Percentiles rank a stretch among this genome's conserved stretches.
Evolutionary conservation across 352 stramenopile genomes (phyloP).

Genomic region (Globisporangium rhizosaccharum): DNA sequence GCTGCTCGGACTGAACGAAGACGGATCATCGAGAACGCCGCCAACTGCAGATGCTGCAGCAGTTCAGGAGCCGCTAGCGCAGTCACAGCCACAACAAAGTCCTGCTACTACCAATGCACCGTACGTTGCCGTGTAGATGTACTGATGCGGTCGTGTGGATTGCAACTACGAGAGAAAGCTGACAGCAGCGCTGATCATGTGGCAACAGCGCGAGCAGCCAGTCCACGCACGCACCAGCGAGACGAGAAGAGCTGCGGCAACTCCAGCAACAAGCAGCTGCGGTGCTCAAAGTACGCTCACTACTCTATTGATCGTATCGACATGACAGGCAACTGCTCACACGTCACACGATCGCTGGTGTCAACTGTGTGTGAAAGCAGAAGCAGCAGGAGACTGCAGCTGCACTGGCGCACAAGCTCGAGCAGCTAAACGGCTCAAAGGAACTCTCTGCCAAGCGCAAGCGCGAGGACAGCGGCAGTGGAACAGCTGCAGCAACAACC

Average conservation of each 20-base stretch:
- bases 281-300: conserved; percentile 24
- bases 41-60: no score
- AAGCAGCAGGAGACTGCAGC: conserved; percentile 7
- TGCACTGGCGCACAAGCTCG: conserved; percentile 8
- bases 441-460: conserved; percentile 9
- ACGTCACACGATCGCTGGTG: background rate
- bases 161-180: background rate
- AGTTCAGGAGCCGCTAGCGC: background rate
- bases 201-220: background rate
- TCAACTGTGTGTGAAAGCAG: background rate
- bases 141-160: background rate
- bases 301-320: no score
- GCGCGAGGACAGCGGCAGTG: background rate
- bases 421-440: conserved; percentile 2
- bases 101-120: background rate
- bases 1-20: conserved; percentile 1
- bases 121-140: background rate
- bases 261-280: conserved; percentile 23
- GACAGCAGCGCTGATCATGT: background rate
- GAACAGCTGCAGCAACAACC: background rate
- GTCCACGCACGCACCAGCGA: background rate
- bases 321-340: background rate
- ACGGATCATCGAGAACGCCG: background rate
- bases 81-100: background rate
- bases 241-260: conserved; percentile 35